phyloP scores from a whole-genome alignment of 2,329 filamentous ascomycete species.

The Zymoseptoria tritici region DNA sequence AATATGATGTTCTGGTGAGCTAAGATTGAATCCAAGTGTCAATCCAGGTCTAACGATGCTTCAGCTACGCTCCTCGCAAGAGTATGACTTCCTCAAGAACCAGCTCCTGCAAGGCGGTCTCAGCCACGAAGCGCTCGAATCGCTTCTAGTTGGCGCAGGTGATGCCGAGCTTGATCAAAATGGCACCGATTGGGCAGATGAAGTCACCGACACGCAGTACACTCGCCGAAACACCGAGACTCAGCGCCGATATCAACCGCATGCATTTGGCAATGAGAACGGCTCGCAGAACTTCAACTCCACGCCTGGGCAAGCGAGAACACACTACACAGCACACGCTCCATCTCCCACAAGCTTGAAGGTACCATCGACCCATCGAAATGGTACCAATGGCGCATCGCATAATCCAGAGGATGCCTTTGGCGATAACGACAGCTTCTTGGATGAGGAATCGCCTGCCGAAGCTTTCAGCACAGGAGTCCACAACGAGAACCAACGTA shows the following conservation, averaged over 20 bases:
- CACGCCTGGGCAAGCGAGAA: slow-evolving; percentile 8
- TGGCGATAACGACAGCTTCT: slow-evolving; percentile 16
- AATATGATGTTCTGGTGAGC: slow-evolving; percentile 55
- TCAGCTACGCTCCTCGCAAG: slow-evolving; percentile 38
- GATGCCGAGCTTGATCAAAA: slow-evolving; percentile 1
- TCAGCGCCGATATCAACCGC: not conserved
- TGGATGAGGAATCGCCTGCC: slow-evolving; percentile 4
- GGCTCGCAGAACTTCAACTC: slow-evolving; percentile 4
- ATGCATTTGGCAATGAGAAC: not conserved
- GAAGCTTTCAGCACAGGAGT: not conserved
- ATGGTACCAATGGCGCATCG: slow-evolving; percentile 14
- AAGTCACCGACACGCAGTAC: slow-evolving; percentile 6
- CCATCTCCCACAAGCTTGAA: slow-evolving; percentile 1
- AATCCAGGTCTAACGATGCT: not conserved
- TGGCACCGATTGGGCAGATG: slow-evolving; percentile 20
- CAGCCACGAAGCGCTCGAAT: slow-evolving; percentile 42
- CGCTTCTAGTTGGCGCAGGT: slow-evolving; percentile 33
- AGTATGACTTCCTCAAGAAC: slow-evolving; percentile 47
- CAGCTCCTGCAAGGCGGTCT: slow-evolving; percentile 46
- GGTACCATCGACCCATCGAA: slow-evolving; percentile 9
- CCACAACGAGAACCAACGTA: slow-evolving; percentile 33
- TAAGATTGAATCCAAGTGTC: not conserved
- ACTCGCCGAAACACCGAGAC: not conserved
- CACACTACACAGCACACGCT: slow-evolving; percentile 4
- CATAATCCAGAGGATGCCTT: slow-evolving; percentile 17